These are phyloP conservation scores for Catunica adiposa DNA, from an alignment of 2,329 filamentous ascomycete species.

Conservation along the genomic window DNA sequence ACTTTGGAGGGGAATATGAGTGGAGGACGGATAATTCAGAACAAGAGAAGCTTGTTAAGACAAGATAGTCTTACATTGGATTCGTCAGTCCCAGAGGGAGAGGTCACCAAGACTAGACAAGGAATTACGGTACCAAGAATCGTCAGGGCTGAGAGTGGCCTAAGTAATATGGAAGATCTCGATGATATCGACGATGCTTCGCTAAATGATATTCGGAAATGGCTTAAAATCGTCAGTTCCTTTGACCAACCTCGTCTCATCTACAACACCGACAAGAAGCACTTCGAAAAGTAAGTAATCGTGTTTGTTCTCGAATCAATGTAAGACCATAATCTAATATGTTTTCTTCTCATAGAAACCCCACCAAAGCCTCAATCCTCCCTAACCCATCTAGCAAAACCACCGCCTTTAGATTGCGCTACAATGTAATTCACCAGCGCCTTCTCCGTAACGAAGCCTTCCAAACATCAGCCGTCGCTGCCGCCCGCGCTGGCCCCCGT, in stretches of 20 bases:
- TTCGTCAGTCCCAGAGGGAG: conserved; percentile 27
- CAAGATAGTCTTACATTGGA: conserved; percentile 51
- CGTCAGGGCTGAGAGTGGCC: conserved; percentile 40
- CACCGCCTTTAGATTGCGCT: conserved; percentile 71
- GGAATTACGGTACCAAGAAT: conserved; percentile 22
- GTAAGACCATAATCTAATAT: conserved; percentile 13
- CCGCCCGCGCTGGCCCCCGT: conserved; percentile 33
- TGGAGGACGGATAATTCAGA: conserved; percentile 52
- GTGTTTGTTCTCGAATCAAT: background rate
- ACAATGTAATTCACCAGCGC: conserved; percentile 81
- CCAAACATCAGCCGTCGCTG: conserved; percentile 60
- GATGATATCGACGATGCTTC: conserved; percentile 41
- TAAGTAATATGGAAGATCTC: conserved; percentile 39
- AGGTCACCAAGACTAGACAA: conserved; percentile 37
- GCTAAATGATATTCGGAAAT: conserved; percentile 54
- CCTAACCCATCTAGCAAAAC: conserved; percentile 71
- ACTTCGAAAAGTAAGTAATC: conserved; percentile 56
- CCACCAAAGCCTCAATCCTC: conserved; percentile 51
- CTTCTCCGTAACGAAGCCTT: conserved; percentile 87
- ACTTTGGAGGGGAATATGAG: conserved; percentile 75
- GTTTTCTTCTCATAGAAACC: conserved; percentile 28
- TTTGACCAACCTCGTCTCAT: conserved; percentile 69
- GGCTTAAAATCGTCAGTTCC: conserved; percentile 69
- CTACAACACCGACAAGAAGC: conserved; percentile 69
- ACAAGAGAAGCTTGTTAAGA: conserved; percentile 37